phyloP scores from a whole-genome alignment of 2,329 filamentous ascomycete species.

The Didymella exigua region DNA sequence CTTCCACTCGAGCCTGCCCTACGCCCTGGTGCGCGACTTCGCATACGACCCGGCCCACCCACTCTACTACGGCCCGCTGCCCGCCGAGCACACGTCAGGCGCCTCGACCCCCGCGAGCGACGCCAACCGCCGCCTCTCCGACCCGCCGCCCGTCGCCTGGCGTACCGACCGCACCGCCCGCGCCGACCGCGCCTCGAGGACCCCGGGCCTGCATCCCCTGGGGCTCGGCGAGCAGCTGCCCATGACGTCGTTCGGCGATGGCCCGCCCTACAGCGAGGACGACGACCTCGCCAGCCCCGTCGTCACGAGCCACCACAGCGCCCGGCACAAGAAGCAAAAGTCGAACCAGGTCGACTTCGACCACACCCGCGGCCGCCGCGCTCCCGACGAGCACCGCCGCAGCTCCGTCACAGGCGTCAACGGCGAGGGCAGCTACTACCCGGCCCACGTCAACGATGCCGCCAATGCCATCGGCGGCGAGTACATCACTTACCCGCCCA shows the following conservation, averaged over 20 bases:
- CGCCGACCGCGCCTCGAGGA: slow-evolving; percentile 64
- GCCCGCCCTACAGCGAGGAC: slow-evolving; percentile 92
- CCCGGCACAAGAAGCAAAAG: slow-evolving; percentile 82
- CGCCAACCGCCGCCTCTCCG: slow-evolving; percentile 75
- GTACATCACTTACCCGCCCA: slow-evolving; percentile 76
- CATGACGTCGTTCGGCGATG: slow-evolving; percentile 77
- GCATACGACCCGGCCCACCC: slow-evolving; percentile 84
- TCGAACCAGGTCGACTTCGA: slow-evolving; percentile 51
- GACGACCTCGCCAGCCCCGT: slow-evolving; percentile 90
- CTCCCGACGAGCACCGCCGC: slow-evolving; percentile 53
- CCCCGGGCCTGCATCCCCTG: slow-evolving; percentile 60
- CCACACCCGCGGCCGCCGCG: slow-evolving; percentile 43
- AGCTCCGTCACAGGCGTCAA: slow-evolving; percentile 54
- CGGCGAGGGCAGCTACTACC: slow-evolving; percentile 75
- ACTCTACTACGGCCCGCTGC: slow-evolving; percentile 91
- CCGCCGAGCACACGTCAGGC: slow-evolving; percentile 72
- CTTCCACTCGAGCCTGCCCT: slow-evolving; percentile 83
- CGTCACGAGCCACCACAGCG: slow-evolving; percentile 69
- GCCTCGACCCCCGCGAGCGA: slow-evolving; percentile 86
- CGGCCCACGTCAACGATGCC: slow-evolving; percentile 68
- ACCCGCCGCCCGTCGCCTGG: slow-evolving; percentile 74
- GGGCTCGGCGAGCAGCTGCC: slow-evolving; percentile 69
- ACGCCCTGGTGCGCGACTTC: slow-evolving; percentile 94
- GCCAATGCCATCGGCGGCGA: slow-evolving; percentile 79
- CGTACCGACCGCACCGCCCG: slow-evolving; percentile 65